Evolutionary conservation across 2,329 filamentous ascomycete species (phyloP), one percentile per base, ranked within the genome.

Genomic region (Aspergillus ruber): DNA sequence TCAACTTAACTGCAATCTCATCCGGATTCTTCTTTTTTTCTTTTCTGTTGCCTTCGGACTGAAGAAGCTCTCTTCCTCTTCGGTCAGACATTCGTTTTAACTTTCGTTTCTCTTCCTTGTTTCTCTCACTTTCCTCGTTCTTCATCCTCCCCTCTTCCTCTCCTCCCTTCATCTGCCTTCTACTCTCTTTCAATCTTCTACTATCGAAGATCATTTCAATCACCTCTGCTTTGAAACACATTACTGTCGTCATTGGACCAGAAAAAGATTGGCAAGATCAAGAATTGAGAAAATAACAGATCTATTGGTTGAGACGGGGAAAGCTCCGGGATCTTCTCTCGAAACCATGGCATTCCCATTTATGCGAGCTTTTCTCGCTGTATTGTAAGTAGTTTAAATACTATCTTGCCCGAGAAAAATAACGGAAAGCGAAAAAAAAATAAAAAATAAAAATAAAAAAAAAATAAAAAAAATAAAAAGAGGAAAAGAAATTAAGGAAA

Each of bases 351-450:
- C 61, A 47, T 67, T 68, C 52, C 64, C 66, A 35, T 69, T 65
- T 47, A 56, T 69, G 62, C 60, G 64, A 60, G 60, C 64, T 36
- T 72, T 72, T 48, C 56, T 71, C 50, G 60, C 61, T 55, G 65
- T 71, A 46, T 72, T 72, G 69, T 72, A 40, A 67, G 67, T 65
- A 50, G 45, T 29, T 35, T 10, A 38, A 18, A 36, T 27, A 33
- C 41, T 50, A 18, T 43, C 29, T 50, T 49, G 33, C 15, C 15
- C 17, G 13, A n/a, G 13, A 35, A 35, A 7, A n/a, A 17, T 5
- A 17, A 35, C n/a, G 4, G 7, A 17, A 35, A 35, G 33, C 33
- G 17, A 35, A 36, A n/a, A 35, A 35, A 36, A n/a, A n/a, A 21
- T 21, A 21, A 35, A 17, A 7, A n/a, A 17, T 6, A n/a, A n/a